Evolutionary conservation across 2,329 filamentous ascomycete genomes (phyloP), one percentile per base, ranked within the genome.

Genomic region (Trichoderma hamatum): DNA sequence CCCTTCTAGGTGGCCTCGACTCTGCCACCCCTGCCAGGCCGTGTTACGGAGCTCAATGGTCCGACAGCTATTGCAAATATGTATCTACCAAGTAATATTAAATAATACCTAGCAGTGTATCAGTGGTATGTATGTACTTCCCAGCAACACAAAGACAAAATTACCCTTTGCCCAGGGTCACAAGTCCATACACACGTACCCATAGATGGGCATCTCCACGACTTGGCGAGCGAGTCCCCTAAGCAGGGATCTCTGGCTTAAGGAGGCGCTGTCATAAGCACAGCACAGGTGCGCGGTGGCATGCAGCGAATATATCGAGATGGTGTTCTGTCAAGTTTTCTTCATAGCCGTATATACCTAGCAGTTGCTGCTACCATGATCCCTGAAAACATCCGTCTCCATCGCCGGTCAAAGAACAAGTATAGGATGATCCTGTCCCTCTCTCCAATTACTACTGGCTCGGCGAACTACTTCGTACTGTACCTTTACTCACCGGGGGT

Each of bases 1-100:
- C 65, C 30, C 55, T 52, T 60, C 43, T 19, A 60, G 55, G 43
- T 34, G 24, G 56, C 13, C 43, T 59, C 36, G 64, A 34, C 39
- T n/a, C 39, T 24, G 34, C n/a, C 19, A 51, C 49, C 65, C 65
- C 56, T 61, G 56, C 32, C 56, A 21, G 56, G 56, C 56, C 56
- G 49, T 36, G 46, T 68, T 61, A 68, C 56, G 65, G 43, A 51
- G 43, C 30, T 46, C 65, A 56, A 26, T 54, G 65, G 65, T 52
- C 65, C 56, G 55, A 60, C 65, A 51, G 39, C 65, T 59, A 43
- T 43, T n/a, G 16, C 7, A 19, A 43, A n/a, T 9, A 43, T 19
- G 39, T 43, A n/a, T 43, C 5, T 19, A 16, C 36, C 19, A 43
- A n/a, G 39, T 19, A 43, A n/a, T 43, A 43, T 43, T 3, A n/a